A percentile compares a stretch with the other conserved stretches of the same genome.
These are phyloP conservation scores for Entomortierella parvispora DNA, from an alignment of 192 early-diverging fungal genomes.

Conservation along the genomic window DNA sequence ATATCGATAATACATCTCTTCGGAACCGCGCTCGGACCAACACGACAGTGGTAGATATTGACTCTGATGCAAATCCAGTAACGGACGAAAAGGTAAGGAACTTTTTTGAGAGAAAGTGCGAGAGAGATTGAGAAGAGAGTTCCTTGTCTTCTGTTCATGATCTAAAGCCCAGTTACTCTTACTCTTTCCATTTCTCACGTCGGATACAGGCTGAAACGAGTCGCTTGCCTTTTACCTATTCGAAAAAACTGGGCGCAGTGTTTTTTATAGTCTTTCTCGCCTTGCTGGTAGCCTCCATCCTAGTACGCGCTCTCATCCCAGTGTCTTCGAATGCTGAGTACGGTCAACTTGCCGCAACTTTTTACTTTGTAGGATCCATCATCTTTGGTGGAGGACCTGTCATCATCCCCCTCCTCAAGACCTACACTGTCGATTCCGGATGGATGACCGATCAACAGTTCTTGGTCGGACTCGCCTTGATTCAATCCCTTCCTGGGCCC, in stretches of 20 bases:
- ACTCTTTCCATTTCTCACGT: too few relatives aligned
- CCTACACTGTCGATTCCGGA: slow-evolving; percentile 61
- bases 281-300: slow-evolving; percentile 59
- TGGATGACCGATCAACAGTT: slow-evolving; percentile 70
- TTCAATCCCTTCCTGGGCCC: slow-evolving; percentile 65
- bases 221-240: slow-evolving; percentile 28
- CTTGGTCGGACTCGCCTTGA: slow-evolving; percentile 70
- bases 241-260: slow-evolving; percentile 47
- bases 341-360: slow-evolving; percentile 55
- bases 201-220: not conserved
- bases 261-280: slow-evolving; percentile 57
- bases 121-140: too few relatives aligned
- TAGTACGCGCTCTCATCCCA: slow-evolving; percentile 40
- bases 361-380: slow-evolving; percentile 68
- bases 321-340: slow-evolving; percentile 17
- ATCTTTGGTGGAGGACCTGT: slow-evolving; percentile 77
- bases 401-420: slow-evolving; percentile 65
- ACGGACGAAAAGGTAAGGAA: too few relatives aligned
- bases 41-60: too few relatives aligned
- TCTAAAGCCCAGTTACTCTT: too few relatives aligned
- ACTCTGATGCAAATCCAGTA: too few relatives aligned
- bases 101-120: too few relatives aligned
- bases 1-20: too few relatives aligned
- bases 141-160: too few relatives aligned
- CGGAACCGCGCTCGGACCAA: too few relatives aligned